Base-by-base conservation (phyloP, 768 basidiomycete genomes). In the Filobasidium wieringae region DNA sequence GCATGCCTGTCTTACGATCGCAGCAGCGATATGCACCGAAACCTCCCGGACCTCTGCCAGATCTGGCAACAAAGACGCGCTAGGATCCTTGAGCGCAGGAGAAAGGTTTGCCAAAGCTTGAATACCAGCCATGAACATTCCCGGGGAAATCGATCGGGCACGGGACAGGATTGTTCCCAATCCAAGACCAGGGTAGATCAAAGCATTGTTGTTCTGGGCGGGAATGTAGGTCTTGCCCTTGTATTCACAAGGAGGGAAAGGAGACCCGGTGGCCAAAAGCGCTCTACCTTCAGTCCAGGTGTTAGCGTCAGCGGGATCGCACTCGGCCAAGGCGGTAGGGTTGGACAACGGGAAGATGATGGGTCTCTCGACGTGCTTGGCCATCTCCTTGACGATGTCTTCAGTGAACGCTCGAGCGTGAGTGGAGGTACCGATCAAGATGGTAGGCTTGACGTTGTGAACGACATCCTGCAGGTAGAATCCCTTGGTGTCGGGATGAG, bases 81-180 rank as follows among this genome's bases (percentile, higher is more conserved):
- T 84, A 0, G 84, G 84, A 67, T 88, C 82, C 24, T 78, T 77
- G 55, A 84, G 77, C 0, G 82, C 88, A 4, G 88, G 88, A 0
- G 88, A 84, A 51, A 90, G 81, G 6, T 80, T 76, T 0, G 89
- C 87, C 41, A 92, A 83, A 9, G 84, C 81, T 37, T 78, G 78
- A 0, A 87, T 84, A 26, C 85, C 88, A 2, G 85, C 86, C 61
- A 88, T 82, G 70, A 92, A 84, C 89, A 92, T 90, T 7, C 78
- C 80, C 69, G 88, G 85, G 2, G 85, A 84, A 63, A 92, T 78
- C 4, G 72, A 75, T 2, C 80, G 76, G 0, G 86, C 82, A 61
- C 83, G 77, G 17, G 82, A 76, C 26, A 88, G 76, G 65, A 90
- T 82, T 36, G 86, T 79, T 11, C 88, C 88, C 59, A 87, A 83